Base-by-base conservation (phyloP, 2,329 filamentous ascomycete species). In the Biscogniauxia sp. region DNA sequence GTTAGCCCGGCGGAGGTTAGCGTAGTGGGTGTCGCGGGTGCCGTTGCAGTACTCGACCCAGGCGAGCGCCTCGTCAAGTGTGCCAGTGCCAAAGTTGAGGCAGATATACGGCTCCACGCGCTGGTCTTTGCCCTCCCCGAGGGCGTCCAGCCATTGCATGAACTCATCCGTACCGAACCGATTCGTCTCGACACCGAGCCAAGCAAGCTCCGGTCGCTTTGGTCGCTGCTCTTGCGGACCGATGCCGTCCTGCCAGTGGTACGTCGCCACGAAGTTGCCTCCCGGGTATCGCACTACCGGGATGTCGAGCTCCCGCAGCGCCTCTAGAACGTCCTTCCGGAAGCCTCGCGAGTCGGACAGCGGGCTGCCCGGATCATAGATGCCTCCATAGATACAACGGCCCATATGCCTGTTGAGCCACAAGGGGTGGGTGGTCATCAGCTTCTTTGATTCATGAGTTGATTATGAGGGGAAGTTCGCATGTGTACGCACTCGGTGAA, bases 1-100 rank as follows among this genome's bases (percentile, higher is more conserved):
- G 75, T 95, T 89, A 68, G 88, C 82, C 13, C 91, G 84, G 32
- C 92, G 86, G 55, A 93, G 80, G 72, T 94, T 93, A 64, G 91
- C 91, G 73, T 92, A 95, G 79, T 94, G 84, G 9, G 89, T 93
- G 75, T 93, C 84, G 58, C 82, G 80, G n/a, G 83, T 85, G 2
- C 87, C 88, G 77, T 95, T 95, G 80, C 92, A 95, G 79, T 95
- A 95, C 72, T 95, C 91, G 20, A 95, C 80, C 91, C 91, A 95
- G 11, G 82, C 90, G 32, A 94, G 80, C 1, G 80, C 83, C 75
- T 80, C 78, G 61, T 79, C 75, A 4, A 78, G 75, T 49, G 80
- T 87, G 63, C 89, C 91, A 2, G 91, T 95, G 59, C 91, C 91
- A 74, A 95, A 88, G 78, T 95, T 95, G 60, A 95, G 79, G 64